These are phyloP conservation scores for Agrocybe praecox DNA, from an alignment of 768 basidiomycete species.

Conservation along the genomic window DNA sequence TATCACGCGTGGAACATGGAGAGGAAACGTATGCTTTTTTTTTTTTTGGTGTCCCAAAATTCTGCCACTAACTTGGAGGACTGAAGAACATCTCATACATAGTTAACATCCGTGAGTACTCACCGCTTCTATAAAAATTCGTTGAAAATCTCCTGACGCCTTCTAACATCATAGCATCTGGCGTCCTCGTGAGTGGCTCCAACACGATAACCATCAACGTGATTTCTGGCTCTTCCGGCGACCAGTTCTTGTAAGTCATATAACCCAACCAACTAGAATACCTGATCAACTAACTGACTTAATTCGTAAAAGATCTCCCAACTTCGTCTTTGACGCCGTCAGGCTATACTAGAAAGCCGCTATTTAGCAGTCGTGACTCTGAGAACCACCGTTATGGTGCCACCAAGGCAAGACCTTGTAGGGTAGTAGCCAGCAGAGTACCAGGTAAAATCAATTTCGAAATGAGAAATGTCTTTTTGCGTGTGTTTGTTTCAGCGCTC, in stretches of 20 bases:
- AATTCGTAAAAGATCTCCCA: conserved; percentile 25
- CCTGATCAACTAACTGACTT: background rate
- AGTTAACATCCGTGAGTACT: conserved; percentile 34
- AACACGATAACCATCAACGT: conserved; percentile 33
- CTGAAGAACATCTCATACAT: conserved; percentile 35
- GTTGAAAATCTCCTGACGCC: background rate
- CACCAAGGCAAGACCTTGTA: too few species aligned
- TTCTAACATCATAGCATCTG: conserved; percentile 24
- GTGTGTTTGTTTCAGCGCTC: too few species aligned
- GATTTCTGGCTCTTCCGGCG: conserved; percentile 37
- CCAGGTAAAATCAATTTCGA: too few species aligned
- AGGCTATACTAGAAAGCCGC: conserved; percentile 23
- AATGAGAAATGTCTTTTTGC: too few species aligned
- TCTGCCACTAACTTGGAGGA: background rate
- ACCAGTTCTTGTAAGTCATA: conserved; percentile 29
- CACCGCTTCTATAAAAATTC: background rate
- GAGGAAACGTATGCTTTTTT: conserved; percentile 32
- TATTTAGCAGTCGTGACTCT: too few species aligned
- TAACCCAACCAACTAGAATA: background rate
- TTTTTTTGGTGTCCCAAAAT: background rate
- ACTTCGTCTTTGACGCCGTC: conserved; percentile 32
- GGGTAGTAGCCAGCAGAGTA: too few species aligned
- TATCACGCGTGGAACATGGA: conserved; percentile 38
- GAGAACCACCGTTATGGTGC: too few species aligned
- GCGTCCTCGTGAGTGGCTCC: conserved; percentile 28